phyloP scores from a whole-genome alignment of 2,329 filamentous ascomycete species.

The Nemania diffusa region DNA sequence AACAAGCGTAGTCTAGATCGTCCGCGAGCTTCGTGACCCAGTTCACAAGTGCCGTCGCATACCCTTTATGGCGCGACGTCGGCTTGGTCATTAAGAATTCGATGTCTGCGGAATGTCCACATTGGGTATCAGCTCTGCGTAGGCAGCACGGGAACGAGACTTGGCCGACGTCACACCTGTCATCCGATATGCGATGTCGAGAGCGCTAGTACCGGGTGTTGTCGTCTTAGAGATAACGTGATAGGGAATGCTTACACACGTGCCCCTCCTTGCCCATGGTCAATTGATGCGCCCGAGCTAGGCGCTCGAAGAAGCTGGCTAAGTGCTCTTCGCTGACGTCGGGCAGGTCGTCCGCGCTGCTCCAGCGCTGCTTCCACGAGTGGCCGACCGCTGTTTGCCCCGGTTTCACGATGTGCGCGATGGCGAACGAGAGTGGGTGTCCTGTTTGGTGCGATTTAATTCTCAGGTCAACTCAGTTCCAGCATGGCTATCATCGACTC shows the following conservation, averaged over 20 bases:
- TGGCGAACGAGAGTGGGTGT: constrained; percentile 38
- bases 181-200: background rate
- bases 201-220: background rate
- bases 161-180: background rate
- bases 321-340: constrained; percentile 40
- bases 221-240: background rate
- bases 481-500: background rate
- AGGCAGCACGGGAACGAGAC: background rate
- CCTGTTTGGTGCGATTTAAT: constrained; percentile 25
- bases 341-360: constrained; percentile 38
- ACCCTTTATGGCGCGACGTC: constrained; percentile 37
- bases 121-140: constrained; percentile 9
- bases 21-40: constrained; percentile 42
- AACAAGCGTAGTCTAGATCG: constrained; percentile 39
- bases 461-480: background rate
- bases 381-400: constrained; percentile 40
- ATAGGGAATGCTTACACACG: constrained; percentile 38
- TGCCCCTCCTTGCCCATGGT: constrained; percentile 42
- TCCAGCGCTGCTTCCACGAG: constrained; percentile 43
- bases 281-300: constrained; percentile 41
- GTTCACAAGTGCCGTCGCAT: constrained; percentile 39
- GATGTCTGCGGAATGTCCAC: constrained; percentile 35
- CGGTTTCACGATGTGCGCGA: constrained; percentile 40
- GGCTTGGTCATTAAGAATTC: constrained; percentile 43
- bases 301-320: constrained; percentile 41